phyloP scores from a whole-genome alignment of 352 stramenopile genomes.

The Phytophthora melonis region DNA sequence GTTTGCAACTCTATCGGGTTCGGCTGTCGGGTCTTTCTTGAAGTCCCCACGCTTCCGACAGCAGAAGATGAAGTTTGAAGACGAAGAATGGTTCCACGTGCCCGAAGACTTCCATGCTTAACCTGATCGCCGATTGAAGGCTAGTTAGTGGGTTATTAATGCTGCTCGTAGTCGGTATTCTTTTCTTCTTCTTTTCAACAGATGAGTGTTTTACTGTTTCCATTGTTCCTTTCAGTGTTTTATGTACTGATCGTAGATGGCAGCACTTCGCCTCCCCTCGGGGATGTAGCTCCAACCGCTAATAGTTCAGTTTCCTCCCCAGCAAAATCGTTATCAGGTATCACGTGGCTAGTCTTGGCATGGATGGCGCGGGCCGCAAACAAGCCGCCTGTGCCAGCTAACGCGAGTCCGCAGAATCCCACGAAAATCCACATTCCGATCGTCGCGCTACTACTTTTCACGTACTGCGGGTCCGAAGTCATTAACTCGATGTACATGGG shows the following conservation, averaged over 20 bases:
- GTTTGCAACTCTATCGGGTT: conserved; percentile 45
- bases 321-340: conserved; percentile 35
- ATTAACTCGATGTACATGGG: conserved; percentile 61
- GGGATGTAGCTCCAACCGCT: conserved; percentile 29
- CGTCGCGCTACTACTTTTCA: conserved; percentile 46
- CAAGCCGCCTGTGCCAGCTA: conserved; percentile 37
- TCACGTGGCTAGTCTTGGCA: conserved; percentile 57
- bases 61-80: conserved; percentile 62
- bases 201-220: background rate
- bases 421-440: conserved; percentile 76
- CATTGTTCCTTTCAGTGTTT: background rate
- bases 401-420: conserved; percentile 52
- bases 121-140: too few relatives aligned
- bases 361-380: conserved; percentile 50
- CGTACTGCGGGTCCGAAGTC: conserved; percentile 49
- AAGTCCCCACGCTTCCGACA: conserved; percentile 51
- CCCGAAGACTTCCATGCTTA: conserved; percentile 20
- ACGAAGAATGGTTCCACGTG: conserved; percentile 70
- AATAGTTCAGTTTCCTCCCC: conserved; percentile 28
- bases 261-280: conserved; percentile 13
- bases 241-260: conserved; percentile 20
- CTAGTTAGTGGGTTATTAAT: too few relatives aligned
- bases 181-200: background rate
- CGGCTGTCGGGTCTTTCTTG: conserved; percentile 45
- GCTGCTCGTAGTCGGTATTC: too few relatives aligned